phyloP scores from a whole-genome alignment of 306 rosid genomes.

The Malus sieversii region DNA sequence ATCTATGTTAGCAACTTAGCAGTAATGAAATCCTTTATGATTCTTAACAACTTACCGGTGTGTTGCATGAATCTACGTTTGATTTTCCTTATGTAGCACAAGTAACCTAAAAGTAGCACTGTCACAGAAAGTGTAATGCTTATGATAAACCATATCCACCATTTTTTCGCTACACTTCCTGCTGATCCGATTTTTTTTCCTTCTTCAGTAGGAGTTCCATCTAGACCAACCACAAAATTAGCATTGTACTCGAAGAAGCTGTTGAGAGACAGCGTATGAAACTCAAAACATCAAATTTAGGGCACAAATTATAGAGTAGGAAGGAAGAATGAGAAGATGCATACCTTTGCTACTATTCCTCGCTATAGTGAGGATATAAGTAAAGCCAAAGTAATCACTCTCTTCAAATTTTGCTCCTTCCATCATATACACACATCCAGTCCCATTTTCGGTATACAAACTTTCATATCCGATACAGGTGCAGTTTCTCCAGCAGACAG shows the following conservation, averaged over 20 bases:
- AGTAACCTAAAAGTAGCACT: not conserved
- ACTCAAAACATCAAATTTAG: too few relatives aligned
- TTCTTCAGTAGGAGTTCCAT: not conserved
- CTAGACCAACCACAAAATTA: not conserved
- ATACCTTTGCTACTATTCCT: constrained; percentile 5
- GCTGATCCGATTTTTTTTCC: not conserved
- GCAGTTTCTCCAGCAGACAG: constrained; percentile 20
- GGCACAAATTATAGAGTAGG: not conserved
- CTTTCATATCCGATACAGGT: constrained; percentile 11
- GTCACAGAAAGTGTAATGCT: not conserved
- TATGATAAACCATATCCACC: constrained; percentile 12
- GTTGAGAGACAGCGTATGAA: not conserved
- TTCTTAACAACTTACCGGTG: not conserved
- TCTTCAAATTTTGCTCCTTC: not conserved
- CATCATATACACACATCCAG: constrained; percentile 13
- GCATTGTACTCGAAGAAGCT: not conserved
- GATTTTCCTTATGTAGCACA: constrained; percentile 1
- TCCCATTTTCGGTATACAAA: constrained; percentile 5
- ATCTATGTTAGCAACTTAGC: too few relatives aligned
- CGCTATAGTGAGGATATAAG: not conserved
- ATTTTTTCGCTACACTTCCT: not conserved
- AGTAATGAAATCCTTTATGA: not conserved
- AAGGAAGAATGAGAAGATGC: not conserved
- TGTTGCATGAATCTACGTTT: not conserved
- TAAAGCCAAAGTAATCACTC: not conserved